A percentile compares a stretch with the other conserved stretches of the same genome.
Conservation (phyloP, 805 yeast species). For the Ogataea angusta region DNA sequence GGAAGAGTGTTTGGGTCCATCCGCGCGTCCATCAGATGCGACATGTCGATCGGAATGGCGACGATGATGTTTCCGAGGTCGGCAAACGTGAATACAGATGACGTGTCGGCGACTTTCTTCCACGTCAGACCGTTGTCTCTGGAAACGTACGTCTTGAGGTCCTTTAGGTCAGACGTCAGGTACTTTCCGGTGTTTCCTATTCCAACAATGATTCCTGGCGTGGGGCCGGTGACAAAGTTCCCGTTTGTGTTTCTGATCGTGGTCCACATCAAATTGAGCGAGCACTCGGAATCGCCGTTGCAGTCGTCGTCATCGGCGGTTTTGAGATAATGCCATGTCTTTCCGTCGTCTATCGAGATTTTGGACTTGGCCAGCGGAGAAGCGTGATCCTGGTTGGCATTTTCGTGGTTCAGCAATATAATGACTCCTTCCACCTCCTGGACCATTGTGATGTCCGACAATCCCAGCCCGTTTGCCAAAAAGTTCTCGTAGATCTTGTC, state of each 20-base stretch:
- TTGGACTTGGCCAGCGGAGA: slow-evolving; percentile 30
- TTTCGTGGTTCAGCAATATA: slow-evolving; percentile 38
- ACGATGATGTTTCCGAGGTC: slow-evolving; percentile 74
- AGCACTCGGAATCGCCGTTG: slow-evolving; percentile 45
- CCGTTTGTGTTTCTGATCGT: slow-evolving; percentile 40
- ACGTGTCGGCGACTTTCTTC: slow-evolving; percentile 51
- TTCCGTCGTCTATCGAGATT: slow-evolving; percentile 52
- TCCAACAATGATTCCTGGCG: slow-evolving; percentile 56
- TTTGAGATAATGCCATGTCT: slow-evolving; percentile 47
- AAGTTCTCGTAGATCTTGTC: slow-evolving; percentile 41
- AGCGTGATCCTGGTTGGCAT: slow-evolving; percentile 27
- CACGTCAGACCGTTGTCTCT: slow-evolving; percentile 78
- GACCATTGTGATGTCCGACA: slow-evolving; percentile 41
- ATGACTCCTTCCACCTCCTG: slow-evolving; percentile 60
- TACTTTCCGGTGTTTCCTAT: slow-evolving; percentile 79
- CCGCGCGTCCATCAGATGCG: slow-evolving; percentile 13
- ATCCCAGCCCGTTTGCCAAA: slow-evolving; percentile 36
- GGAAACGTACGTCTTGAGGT: slow-evolving; percentile 53
- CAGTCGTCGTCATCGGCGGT: slow-evolving; percentile 44
- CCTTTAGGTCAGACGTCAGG: slow-evolving; percentile 20
- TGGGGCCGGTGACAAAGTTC: slow-evolving; percentile 44
- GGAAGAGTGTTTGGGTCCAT: slow-evolving; percentile 33
- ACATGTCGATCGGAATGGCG: slow-evolving; percentile 44
- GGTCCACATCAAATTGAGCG: slow-evolving; percentile 39
- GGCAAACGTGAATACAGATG: slow-evolving; percentile 59